Conservation (phyloP, 2,329 filamentous ascomycete species). For the Paecilomyces sp. region DNA sequence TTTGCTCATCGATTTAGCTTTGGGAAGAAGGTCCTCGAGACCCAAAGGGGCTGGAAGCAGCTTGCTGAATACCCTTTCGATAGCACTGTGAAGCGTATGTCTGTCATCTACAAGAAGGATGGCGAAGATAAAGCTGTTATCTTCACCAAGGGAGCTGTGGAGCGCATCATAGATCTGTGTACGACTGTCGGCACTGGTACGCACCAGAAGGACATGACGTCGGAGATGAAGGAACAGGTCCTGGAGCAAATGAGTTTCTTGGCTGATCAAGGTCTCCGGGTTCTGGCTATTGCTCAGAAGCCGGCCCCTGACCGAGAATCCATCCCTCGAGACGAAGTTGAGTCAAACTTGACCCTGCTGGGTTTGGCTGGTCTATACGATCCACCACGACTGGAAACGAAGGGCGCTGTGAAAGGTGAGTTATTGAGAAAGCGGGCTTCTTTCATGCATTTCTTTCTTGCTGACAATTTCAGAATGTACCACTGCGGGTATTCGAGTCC, state of each 20-base stretch:
- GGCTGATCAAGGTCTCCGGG: slow-evolving; percentile 52
- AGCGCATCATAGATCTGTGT: slow-evolving; percentile 53
- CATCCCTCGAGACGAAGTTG: slow-evolving; percentile 42
- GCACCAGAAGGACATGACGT: slow-evolving; percentile 32
- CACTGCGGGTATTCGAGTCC: slow-evolving; percentile 50
- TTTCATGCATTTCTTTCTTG: not conserved
- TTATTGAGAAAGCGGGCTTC: not conserved
- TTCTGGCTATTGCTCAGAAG: slow-evolving; percentile 49
- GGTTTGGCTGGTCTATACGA: slow-evolving; percentile 57
- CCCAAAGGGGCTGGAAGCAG: slow-evolving; percentile 41
- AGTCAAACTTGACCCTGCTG: slow-evolving; percentile 48
- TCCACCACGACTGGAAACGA: slow-evolving; percentile 54
- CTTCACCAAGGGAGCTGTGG: slow-evolving; percentile 58
- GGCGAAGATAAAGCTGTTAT: slow-evolving; percentile 28
- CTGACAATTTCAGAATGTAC: slow-evolving; percentile 33
- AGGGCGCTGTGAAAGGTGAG: slow-evolving; percentile 42
- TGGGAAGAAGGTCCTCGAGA: slow-evolving; percentile 36
- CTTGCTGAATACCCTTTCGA: slow-evolving; percentile 60
- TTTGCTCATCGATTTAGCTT: slow-evolving; percentile 55
- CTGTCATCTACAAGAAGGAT: slow-evolving; percentile 47
- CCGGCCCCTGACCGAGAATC: slow-evolving; percentile 19
- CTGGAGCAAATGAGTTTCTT: slow-evolving; percentile 51
- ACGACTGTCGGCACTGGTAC: slow-evolving; percentile 37
- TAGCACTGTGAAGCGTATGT: slow-evolving; percentile 60
- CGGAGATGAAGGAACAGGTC: slow-evolving; percentile 37